phyloP scores from a whole-genome alignment of 257 asterid genomes.

The Solanum okadae region DNA sequence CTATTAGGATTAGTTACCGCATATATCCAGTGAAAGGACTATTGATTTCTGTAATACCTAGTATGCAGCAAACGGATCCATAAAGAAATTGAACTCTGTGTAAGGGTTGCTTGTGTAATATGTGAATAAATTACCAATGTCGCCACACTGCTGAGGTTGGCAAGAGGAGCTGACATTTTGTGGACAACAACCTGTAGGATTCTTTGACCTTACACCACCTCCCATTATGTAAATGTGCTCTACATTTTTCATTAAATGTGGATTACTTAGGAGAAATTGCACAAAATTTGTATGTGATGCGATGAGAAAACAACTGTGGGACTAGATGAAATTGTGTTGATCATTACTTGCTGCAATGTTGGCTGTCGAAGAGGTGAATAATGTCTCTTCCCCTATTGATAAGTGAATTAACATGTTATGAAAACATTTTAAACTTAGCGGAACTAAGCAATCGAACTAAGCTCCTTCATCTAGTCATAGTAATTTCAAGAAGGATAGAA shows the following conservation, averaged over 20 bases:
- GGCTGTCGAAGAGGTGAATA: slow-evolving; percentile 69
- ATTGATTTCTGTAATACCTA: slow-evolving; percentile 36
- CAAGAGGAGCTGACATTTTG: slow-evolving; percentile 33
- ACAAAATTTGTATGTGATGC: slow-evolving; percentile 65
- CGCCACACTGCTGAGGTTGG: slow-evolving; percentile 60
- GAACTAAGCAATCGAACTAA: not conserved
- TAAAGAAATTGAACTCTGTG: slow-evolving; percentile 79
- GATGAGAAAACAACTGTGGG: slow-evolving; percentile 50
- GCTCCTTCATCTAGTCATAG: not conserved
- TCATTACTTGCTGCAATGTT: slow-evolving; percentile 66
- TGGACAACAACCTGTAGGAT: slow-evolving; percentile 74
- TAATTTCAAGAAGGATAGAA: not conserved
- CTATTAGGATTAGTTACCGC: not conserved
- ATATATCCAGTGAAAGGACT: not conserved
- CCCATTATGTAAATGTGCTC: slow-evolving; percentile 74
- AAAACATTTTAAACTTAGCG: not conserved
- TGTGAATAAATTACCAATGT: slow-evolving; percentile 55
- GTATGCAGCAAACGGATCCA: slow-evolving; percentile 89
- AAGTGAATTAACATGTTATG: not conserved
- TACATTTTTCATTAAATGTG: slow-evolving; percentile 56
- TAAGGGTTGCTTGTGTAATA: slow-evolving; percentile 62
- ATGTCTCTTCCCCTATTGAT: slow-evolving; percentile 50
- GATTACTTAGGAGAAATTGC: slow-evolving; percentile 58
- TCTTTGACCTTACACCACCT: slow-evolving; percentile 62
- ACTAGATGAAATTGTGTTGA: slow-evolving; percentile 55